Base-by-base conservation (phyloP, 768 basidiomycete species). In the Macrolepiota fuliginosa region DNA sequence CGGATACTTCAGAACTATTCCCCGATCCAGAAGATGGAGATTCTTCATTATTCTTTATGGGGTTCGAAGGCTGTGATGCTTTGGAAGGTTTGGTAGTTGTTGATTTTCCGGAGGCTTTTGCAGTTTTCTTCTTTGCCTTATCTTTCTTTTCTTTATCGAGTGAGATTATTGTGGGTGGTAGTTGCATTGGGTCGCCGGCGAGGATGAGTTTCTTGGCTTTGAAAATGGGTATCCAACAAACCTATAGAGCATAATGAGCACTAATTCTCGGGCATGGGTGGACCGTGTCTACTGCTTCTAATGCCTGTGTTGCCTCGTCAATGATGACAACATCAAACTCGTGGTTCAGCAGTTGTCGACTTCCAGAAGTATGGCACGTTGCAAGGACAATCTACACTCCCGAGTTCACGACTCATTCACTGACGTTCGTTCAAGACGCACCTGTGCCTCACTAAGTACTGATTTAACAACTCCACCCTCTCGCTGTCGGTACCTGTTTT, bases 241-340 rank as follows among this genome's bases (percentile, higher is more conserved):
- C 89, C 90, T 90, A 62, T 2, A 61, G 12, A 52, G n/a, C 17
- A 17, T 10, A 2, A 9, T 45, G 42, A 45, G 42, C 42, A 5
- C 42, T 45, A 45, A 25, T 63, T 25, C 5, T 17, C 39, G 10
- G 29, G 22, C 3, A 5, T 36, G 32, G 22, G 22, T 13, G 32
- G 37, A 11, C 29, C 27, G 13, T 9, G 71, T 84, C 62, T 69
- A 95, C 95, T 24, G 95, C 94, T 76, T 99, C 96, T 13, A 97
- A 70, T 3, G 96, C 96, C 72, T 98, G 97, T 0, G 97, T 98
- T 0, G 97, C 97, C 75, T 99, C 97, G 66, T 99, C 97, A 57
- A 99, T 96, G 50, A 99, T 90, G 11, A 95, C 86, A 0, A 96
- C 90, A 70, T 99, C 97, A 68, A 99, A 99, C 1, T 81, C 74